phyloP scores from a whole-genome alignment of 2,329 filamentous ascomycete species.

The Cytospora leucostoma region DNA sequence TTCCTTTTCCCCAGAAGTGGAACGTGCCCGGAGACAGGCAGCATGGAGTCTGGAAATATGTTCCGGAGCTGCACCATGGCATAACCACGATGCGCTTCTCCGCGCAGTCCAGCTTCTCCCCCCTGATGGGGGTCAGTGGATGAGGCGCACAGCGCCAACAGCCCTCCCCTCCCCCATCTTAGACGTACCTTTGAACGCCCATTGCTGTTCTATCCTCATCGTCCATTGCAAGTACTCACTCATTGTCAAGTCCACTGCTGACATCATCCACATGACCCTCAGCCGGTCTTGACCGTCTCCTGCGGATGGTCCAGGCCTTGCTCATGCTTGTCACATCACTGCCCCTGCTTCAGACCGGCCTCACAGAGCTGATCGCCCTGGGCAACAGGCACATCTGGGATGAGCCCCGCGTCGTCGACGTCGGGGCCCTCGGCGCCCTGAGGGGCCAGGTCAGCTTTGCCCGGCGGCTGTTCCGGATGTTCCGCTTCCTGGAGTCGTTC shows the following conservation, averaged over 20 bases:
- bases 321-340: not conserved
- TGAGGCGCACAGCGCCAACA: too few species aligned
- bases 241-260: not conserved
- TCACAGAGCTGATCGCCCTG: constrained; percentile 15
- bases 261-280: not conserved
- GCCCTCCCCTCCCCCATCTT: too few species aligned
- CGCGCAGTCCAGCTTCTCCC: too few species aligned
- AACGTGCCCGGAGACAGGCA: too few species aligned
- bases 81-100: too few species aligned
- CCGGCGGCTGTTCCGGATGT: constrained; percentile 67
- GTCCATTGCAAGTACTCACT: not conserved
- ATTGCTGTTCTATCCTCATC: not conserved
- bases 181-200: too few species aligned
- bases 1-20: too few species aligned
- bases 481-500: constrained; percentile 67
- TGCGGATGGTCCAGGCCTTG: constrained; percentile 24
- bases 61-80: too few species aligned
- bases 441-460: constrained; percentile 30
- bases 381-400: constrained; percentile 20
- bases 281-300: constrained; percentile 26
- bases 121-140: too few species aligned
- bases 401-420: constrained; percentile 3
- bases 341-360: not conserved
- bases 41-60: too few species aligned
- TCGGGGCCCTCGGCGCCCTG: constrained; percentile 12